Evolutionary conservation across 2,329 filamentous ascomycete genomes (phyloP).

Genomic region (Talaromyces verruculosus): DNA sequence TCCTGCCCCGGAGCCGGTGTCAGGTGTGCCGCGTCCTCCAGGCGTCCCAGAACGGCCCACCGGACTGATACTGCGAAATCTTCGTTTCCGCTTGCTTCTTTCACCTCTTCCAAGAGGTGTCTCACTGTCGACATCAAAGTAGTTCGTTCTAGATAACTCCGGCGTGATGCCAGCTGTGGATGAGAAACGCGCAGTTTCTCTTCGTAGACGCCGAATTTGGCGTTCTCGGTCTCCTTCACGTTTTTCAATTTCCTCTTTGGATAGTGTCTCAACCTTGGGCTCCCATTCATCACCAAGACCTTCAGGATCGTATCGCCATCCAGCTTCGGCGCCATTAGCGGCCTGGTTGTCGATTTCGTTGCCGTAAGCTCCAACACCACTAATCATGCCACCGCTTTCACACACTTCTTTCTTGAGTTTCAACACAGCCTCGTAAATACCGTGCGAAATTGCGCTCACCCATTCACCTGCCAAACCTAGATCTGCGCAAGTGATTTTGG

Average conservation of each 20-base stretch:
- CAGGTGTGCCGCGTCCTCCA: slow-evolving; percentile 75
- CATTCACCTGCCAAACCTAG: slow-evolving; percentile 87
- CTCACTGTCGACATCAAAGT: slow-evolving; percentile 62
- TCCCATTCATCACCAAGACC: slow-evolving; percentile 82
- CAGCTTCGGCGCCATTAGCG: slow-evolving; percentile 76
- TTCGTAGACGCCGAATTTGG: slow-evolving; percentile 78
- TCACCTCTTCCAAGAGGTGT: slow-evolving; percentile 90
- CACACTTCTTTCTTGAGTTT: slow-evolving; percentile 95
- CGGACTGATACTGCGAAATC: slow-evolving; percentile 86
- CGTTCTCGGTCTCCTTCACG: slow-evolving; percentile 91
- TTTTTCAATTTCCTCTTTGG: slow-evolving; percentile 96
- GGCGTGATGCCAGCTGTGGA: slow-evolving; percentile 79
- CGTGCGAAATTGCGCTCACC: slow-evolving; percentile 90
- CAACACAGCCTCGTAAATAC: slow-evolving; percentile 92
- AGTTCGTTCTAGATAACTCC: slow-evolving; percentile 65
- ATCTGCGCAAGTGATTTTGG: slow-evolving; percentile 88
- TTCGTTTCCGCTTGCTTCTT: slow-evolving; percentile 89
- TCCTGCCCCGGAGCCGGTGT: slow-evolving; percentile 62
- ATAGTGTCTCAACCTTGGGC: slow-evolving; percentile 75
- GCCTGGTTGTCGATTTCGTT: slow-evolving; percentile 85
- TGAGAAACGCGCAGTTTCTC: slow-evolving; percentile 90
- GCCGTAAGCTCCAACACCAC: slow-evolving; percentile 65
- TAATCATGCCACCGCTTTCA: slow-evolving; percentile 83
- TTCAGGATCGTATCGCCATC: slow-evolving; percentile 94
- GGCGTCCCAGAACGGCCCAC: slow-evolving; percentile 66